Evolutionary conservation across 495 filamentous ascomycete species (phyloP).

Genomic region (Lophiostoma macrostomum): DNA sequence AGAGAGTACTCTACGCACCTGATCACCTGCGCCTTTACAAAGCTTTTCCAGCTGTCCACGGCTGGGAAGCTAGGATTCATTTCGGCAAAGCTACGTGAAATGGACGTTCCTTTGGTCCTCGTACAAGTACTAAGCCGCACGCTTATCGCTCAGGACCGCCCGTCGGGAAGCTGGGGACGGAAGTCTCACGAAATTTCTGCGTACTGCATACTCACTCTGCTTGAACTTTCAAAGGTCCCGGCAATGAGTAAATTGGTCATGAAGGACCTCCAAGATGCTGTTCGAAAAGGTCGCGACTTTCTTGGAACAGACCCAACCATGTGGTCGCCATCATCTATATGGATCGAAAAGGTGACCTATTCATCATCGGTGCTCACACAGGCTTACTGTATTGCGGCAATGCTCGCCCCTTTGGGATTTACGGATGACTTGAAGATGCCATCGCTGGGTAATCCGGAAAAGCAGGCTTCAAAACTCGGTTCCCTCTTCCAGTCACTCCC

Average conservation of each 20-base stretch:
- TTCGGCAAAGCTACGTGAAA: too few species aligned
- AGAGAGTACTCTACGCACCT: constrained; percentile 9
- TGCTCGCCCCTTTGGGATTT: neutral
- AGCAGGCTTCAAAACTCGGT: neutral
- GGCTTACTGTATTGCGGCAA: constrained; percentile 13
- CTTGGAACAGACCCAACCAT: neutral
- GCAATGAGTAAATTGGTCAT: neutral
- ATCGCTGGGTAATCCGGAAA: neutral
- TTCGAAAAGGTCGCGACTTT: neutral
- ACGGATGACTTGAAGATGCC: neutral
- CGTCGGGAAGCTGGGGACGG: too few species aligned
- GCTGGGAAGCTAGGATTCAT: too few species aligned
- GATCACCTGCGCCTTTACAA: neutral
- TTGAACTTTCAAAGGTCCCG: neutral
- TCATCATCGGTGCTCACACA: neutral
- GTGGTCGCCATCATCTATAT: neutral
- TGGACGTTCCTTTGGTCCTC: too few species aligned
- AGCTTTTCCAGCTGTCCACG: too few species aligned
- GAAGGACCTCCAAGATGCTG: neutral
- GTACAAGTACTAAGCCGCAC: neutral
- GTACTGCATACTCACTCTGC: neutral
- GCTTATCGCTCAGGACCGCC: neutral
- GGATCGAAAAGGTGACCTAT: constrained; percentile 24
- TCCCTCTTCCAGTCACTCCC: too few species aligned
- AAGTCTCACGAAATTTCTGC: neutral